phyloP scores from a whole-genome alignment of 1,139 yeast species.

The Entelexis sorbosivorans region DNA sequence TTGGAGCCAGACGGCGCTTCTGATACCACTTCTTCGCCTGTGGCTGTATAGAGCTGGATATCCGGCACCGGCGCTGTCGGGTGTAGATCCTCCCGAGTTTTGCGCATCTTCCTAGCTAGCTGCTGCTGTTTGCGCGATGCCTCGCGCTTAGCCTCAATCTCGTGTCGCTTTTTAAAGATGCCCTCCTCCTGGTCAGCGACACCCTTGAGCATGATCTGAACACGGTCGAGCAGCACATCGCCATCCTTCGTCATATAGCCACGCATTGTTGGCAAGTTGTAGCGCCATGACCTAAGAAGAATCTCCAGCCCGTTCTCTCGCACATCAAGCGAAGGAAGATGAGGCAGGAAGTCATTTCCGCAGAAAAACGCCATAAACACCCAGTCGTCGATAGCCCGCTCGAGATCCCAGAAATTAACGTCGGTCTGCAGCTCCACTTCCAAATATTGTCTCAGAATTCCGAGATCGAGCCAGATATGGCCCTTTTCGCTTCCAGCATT shows the following conservation, averaged over 20 bases:
- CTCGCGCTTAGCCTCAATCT: conserved; percentile 54
- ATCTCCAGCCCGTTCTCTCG: conserved; percentile 88
- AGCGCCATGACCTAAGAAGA: conserved; percentile 74
- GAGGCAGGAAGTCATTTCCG: conserved; percentile 97
- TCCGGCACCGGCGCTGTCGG: conserved; percentile 18
- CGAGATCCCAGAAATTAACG: conserved; percentile 71
- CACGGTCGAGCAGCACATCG: conserved; percentile 58
- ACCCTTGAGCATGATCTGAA: conserved; percentile 54
- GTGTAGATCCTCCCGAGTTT: conserved; percentile 4
- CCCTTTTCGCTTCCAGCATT: conserved; percentile 61
- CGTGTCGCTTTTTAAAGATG: conserved; percentile 62
- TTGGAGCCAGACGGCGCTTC: conserved; percentile 31
- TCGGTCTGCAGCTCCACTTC: conserved; percentile 67
- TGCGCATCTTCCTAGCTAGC: conserved; percentile 8
- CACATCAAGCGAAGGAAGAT: conserved; percentile 86
- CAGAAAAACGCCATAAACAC: conserved; percentile 97
- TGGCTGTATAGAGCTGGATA: conserved; percentile 43
- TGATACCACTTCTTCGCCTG: conserved; percentile 59
- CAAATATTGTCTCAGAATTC: conserved; percentile 76
- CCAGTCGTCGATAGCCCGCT: conserved; percentile 97
- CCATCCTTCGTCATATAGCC: conserved; percentile 90
- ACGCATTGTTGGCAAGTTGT: conserved; percentile 50
- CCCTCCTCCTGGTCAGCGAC: conserved; percentile 67
- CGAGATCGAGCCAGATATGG: conserved; percentile 87
- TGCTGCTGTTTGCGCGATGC: conserved; percentile 30